Base-by-base conservation (phyloP, 306 rosid species). In the Quercus glauca region DNA sequence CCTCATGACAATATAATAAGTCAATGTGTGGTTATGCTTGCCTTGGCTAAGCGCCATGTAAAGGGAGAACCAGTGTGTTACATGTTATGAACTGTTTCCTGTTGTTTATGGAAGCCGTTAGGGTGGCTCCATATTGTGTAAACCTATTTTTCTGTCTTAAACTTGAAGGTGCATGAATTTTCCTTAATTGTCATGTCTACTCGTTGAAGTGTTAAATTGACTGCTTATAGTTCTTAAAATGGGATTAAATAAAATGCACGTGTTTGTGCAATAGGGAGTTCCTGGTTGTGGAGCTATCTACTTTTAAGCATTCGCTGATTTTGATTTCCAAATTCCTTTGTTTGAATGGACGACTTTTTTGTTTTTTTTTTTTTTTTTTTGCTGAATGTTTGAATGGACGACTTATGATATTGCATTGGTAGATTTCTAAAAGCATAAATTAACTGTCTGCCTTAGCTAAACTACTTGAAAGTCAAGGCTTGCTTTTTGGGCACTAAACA, bases 11-110 rank as follows among this genome's bases (percentile, higher is more conserved):
- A 71, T 69, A 51, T 61, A 83, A 81, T 80, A 82, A 92, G 81
- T 85, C 83, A 65, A 60, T 73, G 57, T 77, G 58, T 68, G 84
- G 71, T 83, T 75, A 23, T 58, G 76, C 82, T 80, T 83, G 64
- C 87, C 85, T 82, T 70, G 86, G 83, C 79, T 64, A 77, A 77
- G 73, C 73, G 71, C 85, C 78, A 31, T 83, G 89, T 81, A 76
- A 80, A 69, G 84, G 87, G 85, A 79, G 78, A 84, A 73, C 28
- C 78, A 86, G 77, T 81, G 78, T 78, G 83, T 43, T 76, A 56
- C 76, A 53, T 49, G 76, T 86, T 71, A 81, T 84, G 6, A 64
- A 67, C 75, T 73, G 73, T 57, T 82, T 77, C 20, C 67, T 28
- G 72, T 21, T 70, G 60, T 37, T 69, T 28, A 73, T 68, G 78